These are phyloP conservation scores for Daucus carota DNA, from an alignment of 129 eudicot species.

Conservation along the genomic window DNA sequence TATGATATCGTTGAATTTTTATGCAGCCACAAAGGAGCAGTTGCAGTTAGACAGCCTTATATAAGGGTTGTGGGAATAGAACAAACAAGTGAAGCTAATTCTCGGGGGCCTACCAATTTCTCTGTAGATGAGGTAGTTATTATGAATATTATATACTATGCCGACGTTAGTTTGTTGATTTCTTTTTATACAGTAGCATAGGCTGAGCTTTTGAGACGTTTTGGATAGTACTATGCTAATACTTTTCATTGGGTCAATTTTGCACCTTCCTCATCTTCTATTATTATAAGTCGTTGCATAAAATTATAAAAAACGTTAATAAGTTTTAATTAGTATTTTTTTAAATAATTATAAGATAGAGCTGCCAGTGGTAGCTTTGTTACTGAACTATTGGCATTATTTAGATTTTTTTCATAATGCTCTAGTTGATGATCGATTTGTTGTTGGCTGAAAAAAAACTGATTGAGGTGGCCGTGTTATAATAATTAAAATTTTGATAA, in stretches of 20 bases:
- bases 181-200: background rate
- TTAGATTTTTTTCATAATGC: background rate
- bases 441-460: background rate
- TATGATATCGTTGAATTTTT: background rate
- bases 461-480: too few species aligned
- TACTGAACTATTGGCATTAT: background rate
- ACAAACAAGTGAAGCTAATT: constrained; percentile 68
- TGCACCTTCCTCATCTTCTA: background rate
- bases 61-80: constrained; percentile 95
- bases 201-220: background rate
- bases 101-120: constrained; percentile 81
- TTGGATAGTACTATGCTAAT: background rate
- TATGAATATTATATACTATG: background rate
- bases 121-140: constrained; percentile 69
- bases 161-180: background rate
- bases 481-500: too few species aligned
- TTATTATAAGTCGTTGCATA: background rate
- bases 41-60: constrained; percentile 97
- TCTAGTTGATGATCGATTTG: background rate
- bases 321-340: background rate
- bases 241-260: too few species aligned
- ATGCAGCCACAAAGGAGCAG: constrained; percentile 87
- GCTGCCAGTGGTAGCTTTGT: too few species aligned
- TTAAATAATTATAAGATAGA: background rate
- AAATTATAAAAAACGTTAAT: background rate